These are phyloP conservation scores for Sugiyamaella floridensis DNA, from an alignment of 805 yeast genomes.

Conservation along the genomic window DNA sequence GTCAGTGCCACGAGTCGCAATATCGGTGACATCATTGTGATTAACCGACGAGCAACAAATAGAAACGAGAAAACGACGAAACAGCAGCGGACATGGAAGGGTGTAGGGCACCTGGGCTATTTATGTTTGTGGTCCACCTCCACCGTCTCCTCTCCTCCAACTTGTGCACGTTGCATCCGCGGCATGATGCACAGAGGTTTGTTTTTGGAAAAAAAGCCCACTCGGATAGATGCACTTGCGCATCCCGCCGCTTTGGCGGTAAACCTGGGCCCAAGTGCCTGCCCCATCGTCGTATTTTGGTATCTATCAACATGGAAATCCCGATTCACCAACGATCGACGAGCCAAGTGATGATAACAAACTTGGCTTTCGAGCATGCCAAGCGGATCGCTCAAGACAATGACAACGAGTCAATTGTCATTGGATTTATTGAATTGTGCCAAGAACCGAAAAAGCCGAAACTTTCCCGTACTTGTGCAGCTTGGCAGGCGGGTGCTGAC, in stretches of 20 bases:
- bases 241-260: background rate
- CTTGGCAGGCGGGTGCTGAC: background rate
- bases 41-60: background rate
- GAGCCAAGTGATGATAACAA: too few species aligned
- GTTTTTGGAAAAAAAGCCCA: too few species aligned
- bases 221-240: background rate
- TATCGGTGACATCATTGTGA: background rate
- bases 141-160: too few species aligned
- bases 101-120: background rate
- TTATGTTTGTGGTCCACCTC: background rate
- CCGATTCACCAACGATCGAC: too few species aligned
- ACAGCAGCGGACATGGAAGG: background rate
- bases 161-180: background rate
- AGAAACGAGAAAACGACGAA: background rate
- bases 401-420: too few species aligned
- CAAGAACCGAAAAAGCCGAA: background rate
- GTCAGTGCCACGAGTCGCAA: background rate
- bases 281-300: too few species aligned
- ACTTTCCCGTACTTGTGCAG: background rate
- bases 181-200: background rate
- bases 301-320: too few species aligned
- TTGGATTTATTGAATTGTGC: background rate
- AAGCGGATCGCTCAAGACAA: too few species aligned
- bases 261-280: background rate
- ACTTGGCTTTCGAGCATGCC: too few species aligned